These are phyloP conservation scores for Fusarium hainanense DNA, from an alignment of 2,329 filamentous ascomycete species.

Conservation along the genomic window DNA sequence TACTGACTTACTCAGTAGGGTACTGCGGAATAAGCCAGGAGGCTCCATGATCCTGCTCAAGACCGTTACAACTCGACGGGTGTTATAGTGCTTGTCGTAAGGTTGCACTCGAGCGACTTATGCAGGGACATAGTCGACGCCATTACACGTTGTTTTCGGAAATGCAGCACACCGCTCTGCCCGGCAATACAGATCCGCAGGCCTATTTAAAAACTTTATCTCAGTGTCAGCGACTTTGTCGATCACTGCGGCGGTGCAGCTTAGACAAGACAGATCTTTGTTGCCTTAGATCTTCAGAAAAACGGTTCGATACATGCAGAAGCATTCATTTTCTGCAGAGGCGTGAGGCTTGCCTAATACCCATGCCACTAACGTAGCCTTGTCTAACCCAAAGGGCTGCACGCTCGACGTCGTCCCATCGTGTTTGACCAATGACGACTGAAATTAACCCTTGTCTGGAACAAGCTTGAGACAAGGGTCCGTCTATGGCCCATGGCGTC, in stretches of 20 bases:
- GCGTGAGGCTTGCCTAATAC: conserved; percentile 20
- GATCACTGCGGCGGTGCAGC: conserved; percentile 24
- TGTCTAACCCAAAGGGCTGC: conserved; percentile 28
- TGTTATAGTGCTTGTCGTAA: conserved; percentile 3
- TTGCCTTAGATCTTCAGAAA: conserved; percentile 25
- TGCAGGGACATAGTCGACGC: conserved; percentile 34
- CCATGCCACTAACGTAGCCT: conserved; percentile 26
- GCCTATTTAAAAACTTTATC: conserved; percentile 23
- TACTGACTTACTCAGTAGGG: conserved; percentile 8
- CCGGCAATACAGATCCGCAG: conserved; percentile 2
- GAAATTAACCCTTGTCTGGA: conserved; percentile 40
- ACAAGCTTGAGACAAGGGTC: conserved; percentile 46
- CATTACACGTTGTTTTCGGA: conserved; percentile 12
- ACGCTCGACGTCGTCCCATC: conserved; percentile 31
- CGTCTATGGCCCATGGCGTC: conserved; percentile 42
- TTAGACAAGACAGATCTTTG: conserved; percentile 19
- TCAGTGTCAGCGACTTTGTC: conserved; percentile 15
- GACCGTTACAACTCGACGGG: conserved; percentile 4
- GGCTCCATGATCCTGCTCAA: not conserved
- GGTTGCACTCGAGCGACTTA: conserved; percentile 29
- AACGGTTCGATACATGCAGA: conserved; percentile 35
- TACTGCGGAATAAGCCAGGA: conserved; percentile 6
- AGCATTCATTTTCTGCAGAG: conserved; percentile 30
- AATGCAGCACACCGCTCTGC: conserved; percentile 31
- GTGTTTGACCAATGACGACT: conserved; percentile 43